Base-by-base conservation (phyloP, 768 basidiomycete species). In the Tulasnella calospora region DNA sequence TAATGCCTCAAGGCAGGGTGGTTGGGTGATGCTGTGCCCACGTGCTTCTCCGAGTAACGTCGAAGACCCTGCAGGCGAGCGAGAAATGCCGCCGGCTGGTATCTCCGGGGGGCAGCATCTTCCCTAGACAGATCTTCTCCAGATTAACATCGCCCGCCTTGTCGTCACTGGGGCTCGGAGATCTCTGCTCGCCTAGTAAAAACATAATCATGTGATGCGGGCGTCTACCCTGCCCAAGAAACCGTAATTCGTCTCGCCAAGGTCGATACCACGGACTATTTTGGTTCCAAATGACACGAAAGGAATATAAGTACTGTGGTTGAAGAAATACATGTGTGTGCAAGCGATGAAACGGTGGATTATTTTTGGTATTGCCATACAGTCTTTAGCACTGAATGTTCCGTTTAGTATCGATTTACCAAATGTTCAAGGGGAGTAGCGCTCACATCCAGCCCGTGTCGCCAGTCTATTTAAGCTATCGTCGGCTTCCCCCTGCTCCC, bases 381-480 rank as follows among this genome's bases (percentile, higher is more conserved):
- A 23, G 2, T 46, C 35, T 74, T 74, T 74, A 74, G 30, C 30
- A 74, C 73, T 74, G 35, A 21, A 15, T 30, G 17, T 36, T 15
- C 36, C 41, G 19, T 46, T 35, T 23, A 46, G 40, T 30, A 21
- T 12, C 23, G 9, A 21, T 1, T 35, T 46, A 19, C 55, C 23
- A 47, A 74, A 2, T 23, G 44, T 35, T 5, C 1, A 41, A 57
- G 5, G 7, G 27, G 30, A 36, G 33, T 75, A 47, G 79, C 74
- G 90, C 98, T 89, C 86, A 99, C 98, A 86, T 81, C 98, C 98
- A 81, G 93, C 94, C 86, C 92, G 92, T 80, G 96, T 98, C 79
- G 96, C 96, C 85, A 99, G 88, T 84, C 96, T 90, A 91, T 99
- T 99, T 83, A 99, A 84, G 70, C 94, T 94, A 85, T 98, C 98